Evolutionary conservation across 2,329 filamentous ascomycete species (phyloP).

Genomic region (Metarhizium brunneum): DNA sequence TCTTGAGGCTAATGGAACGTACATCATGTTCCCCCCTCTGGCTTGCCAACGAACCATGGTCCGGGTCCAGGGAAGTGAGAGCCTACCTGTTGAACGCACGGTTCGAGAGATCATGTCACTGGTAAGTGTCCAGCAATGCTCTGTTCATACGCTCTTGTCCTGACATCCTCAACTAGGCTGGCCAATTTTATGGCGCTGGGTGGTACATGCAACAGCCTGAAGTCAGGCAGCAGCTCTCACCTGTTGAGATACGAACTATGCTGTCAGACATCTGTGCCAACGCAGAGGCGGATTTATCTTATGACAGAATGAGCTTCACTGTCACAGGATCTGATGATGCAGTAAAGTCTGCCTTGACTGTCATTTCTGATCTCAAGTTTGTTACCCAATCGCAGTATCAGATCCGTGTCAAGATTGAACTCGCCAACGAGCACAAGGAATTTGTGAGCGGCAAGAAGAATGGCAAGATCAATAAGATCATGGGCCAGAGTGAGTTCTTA

Average conservation of each 20-base stretch:
- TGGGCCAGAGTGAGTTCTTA: conserved; percentile 69
- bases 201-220: conserved; percentile 88
- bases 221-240: conserved; percentile 46
- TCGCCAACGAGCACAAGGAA: conserved; percentile 98
- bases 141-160: not conserved
- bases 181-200: conserved; percentile 93
- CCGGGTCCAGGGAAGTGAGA: conserved; percentile 86
- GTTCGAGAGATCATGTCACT: conserved; percentile 93
- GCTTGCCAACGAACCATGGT: conserved; percentile 78
- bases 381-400: conserved; percentile 81
- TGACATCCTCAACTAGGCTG: conserved; percentile 48
- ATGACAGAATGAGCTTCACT: conserved; percentile 88
- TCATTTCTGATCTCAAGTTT: conserved; percentile 86
- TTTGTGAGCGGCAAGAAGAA: conserved; percentile 99
- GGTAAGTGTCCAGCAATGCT: conserved; percentile 41
- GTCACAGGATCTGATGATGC: conserved; percentile 94
- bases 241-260: conserved; percentile 79
- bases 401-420: conserved; percentile 95
- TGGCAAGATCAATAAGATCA: conserved; percentile 99
- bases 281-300: conserved; percentile 88
- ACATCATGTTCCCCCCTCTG: conserved; percentile 82
- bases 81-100: conserved; percentile 88
- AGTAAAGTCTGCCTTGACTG: conserved; percentile 88
- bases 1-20: conserved; percentile 91
- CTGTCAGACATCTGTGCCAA: conserved; percentile 93